Evolutionary conservation across 805 yeast species (phyloP).

Genomic region (Candida anglica): DNA sequence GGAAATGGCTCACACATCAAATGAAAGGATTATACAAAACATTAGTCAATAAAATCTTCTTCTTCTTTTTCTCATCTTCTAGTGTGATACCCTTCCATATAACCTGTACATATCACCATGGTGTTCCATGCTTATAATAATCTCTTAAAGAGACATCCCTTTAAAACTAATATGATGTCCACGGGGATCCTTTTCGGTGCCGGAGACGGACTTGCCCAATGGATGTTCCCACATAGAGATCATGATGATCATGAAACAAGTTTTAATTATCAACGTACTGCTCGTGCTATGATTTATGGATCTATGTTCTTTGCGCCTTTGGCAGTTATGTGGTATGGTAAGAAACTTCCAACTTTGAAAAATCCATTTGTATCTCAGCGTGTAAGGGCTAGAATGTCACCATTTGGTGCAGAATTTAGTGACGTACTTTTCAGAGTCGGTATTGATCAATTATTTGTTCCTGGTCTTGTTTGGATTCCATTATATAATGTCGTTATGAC

Average conservation of each 20-base stretch:
- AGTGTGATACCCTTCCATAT: background rate
- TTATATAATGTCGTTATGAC: conserved; percentile 38
- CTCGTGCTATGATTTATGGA: conserved; percentile 36
- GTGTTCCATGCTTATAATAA: conserved; percentile 12
- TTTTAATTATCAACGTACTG: conserved; percentile 25
- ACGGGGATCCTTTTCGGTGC: conserved; percentile 46
- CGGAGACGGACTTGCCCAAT: conserved; percentile 42
- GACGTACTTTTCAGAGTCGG: conserved; percentile 23
- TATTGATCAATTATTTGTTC: conserved; percentile 34
- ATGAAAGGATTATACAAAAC: background rate
- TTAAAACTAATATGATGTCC: conserved; percentile 48
- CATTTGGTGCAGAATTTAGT: conserved; percentile 10
- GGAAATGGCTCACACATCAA: too few relatives aligned
- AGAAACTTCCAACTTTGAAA: conserved; percentile 30
- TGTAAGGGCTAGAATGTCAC: conserved; percentile 9
- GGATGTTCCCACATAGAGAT: conserved; percentile 30
- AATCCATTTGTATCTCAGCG: conserved; percentile 28
- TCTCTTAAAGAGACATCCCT: conserved; percentile 43
- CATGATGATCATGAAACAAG: conserved; percentile 12
- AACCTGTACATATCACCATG: conserved; percentile 4
- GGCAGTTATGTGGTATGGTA: conserved; percentile 35
- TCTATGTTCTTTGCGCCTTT: conserved; percentile 35
- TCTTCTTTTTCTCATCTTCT: background rate
- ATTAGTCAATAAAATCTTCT: background rate
- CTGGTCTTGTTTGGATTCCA: conserved; percentile 40